Conservation (phyloP, 768 basidiomycete genomes). For the Leccinum uliginosum region DNA sequence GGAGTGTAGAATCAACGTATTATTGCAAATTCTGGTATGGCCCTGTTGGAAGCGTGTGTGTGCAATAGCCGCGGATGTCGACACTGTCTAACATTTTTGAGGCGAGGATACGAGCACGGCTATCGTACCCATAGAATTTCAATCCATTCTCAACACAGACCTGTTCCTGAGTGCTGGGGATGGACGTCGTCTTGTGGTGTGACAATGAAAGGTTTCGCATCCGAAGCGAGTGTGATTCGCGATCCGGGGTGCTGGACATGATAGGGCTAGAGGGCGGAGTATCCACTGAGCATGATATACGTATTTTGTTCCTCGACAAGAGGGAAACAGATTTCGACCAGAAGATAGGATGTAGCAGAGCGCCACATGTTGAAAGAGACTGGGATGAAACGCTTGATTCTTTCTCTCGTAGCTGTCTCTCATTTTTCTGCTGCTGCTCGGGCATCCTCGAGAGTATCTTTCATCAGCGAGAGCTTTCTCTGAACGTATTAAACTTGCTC, state of each 20-base stretch:
- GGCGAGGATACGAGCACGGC: too few species aligned
- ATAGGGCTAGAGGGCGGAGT: slow-evolving; percentile 11
- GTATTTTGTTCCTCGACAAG: background rate
- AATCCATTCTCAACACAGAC: too few species aligned
- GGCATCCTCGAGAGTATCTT: slow-evolving; percentile 82
- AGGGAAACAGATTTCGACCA: slow-evolving; percentile 33
- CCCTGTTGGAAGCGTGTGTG: too few species aligned
- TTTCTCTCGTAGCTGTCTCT: slow-evolving; percentile 55
- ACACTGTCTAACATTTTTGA: too few species aligned
- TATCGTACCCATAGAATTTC: too few species aligned
- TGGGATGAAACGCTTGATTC: slow-evolving; percentile 59
- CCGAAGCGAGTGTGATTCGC: slow-evolving; percentile 20
- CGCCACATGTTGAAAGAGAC: slow-evolving; percentile 41
- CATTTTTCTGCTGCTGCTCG: slow-evolving; percentile 69
- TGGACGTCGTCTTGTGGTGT: too few species aligned
- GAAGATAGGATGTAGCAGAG: slow-evolving; percentile 35
- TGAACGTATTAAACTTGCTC: slow-evolving; percentile 90
- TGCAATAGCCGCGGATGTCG: too few species aligned
- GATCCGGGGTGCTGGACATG: slow-evolving; percentile 12
- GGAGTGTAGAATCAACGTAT: too few species aligned
- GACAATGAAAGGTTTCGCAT: slow-evolving; percentile 13
- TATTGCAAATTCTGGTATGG: too few species aligned
- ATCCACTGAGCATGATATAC: slow-evolving; percentile 13
- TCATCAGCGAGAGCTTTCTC: slow-evolving; percentile 66
- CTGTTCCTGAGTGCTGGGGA: too few species aligned